Base-by-base conservation (phyloP, 1,139 yeast species). In the Yamadazyma dendronema region DNA sequence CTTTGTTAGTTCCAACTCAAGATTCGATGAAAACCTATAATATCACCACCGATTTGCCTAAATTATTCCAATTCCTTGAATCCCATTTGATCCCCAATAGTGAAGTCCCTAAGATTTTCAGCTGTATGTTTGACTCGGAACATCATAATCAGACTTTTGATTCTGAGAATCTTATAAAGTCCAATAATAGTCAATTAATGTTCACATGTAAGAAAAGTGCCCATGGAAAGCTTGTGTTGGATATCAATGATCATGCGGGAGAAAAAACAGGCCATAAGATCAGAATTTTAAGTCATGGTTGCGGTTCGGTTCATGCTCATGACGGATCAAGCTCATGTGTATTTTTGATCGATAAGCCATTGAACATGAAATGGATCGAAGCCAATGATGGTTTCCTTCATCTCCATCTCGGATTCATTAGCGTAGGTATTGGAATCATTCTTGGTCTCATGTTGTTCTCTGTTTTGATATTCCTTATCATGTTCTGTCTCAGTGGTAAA, bases 1-100 rank as follows among this genome's bases (percentile, higher is more conserved):
- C 97, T 0, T 58, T 90, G n/a, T 59, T 92, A 19, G 76, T 89
- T 0, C 97, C 97, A 0, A 71, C 81, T 0, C 65, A 79, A 5
- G 72, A 74, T 17, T 79, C 89, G 1, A 56, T 88, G 41, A 48
- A 53, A 12, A 67, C 68, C 41, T 74, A 73, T 28, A 81, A 82
- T 49, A 67, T 80, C 40, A 74, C 85, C 2, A 44, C 60, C 2
- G 54, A 66, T 33, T 55, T 63, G 27, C 51, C 66, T 1, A 67
- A 72, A 23, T 59, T 90, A 26, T 69, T 69, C 28, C 67, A 74
- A 12, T 74, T 88, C 41, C 61, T 88, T 25, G 73, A 74, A 38
- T 62, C 87, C 39, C 97, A 92, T 54, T 62, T 88, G 26, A 65
- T 90, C 3, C 86, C 88, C 1, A 72, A 75, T 35, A 61, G 70